Conservation (phyloP, 1,284 basidiomycete species). For the Paramarasmius palmivorus region DNA sequence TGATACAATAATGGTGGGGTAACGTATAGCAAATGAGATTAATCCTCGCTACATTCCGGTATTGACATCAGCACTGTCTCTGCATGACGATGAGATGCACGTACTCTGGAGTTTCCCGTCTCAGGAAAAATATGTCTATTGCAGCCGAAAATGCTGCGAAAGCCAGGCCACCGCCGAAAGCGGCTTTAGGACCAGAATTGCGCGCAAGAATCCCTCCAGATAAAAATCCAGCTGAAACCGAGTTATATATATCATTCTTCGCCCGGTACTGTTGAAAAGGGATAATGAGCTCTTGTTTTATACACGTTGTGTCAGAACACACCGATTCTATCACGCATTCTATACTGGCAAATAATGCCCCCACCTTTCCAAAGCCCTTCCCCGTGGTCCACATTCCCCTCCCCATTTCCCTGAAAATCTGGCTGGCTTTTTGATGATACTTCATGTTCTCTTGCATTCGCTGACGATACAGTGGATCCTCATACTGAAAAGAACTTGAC, state of each 20-base stretch:
- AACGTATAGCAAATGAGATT: background rate
- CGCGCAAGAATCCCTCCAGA: conserved; percentile 84
- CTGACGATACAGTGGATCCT: conserved; percentile 85
- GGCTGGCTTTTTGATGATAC: conserved; percentile 77
- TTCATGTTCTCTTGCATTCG: conserved; percentile 60
- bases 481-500: conserved; percentile 93
- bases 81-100: conserved; percentile 27
- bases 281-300: conserved; percentile 1
- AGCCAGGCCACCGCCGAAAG: conserved; percentile 78
- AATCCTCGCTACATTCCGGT: background rate
- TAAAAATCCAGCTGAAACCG: conserved; percentile 70
- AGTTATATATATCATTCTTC: conserved; percentile 92
- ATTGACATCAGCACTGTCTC: background rate
- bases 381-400: conserved; percentile 89
- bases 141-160: conserved; percentile 91
- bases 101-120: conserved; percentile 83
- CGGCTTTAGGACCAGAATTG: conserved; percentile 82
- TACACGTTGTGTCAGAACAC: conserved; percentile 39
- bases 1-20: background rate
- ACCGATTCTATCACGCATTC: conserved; percentile 97
- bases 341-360: conserved; percentile 88
- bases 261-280: conserved; percentile 76
- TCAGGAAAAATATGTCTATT: conserved; percentile 84
- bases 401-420: conserved; percentile 95
- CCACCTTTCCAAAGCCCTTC: conserved; percentile 94